These are phyloP conservation scores for Pythium dissimile DNA, from an alignment of 352 stramenopile genomes.

Conservation along the genomic window DNA sequence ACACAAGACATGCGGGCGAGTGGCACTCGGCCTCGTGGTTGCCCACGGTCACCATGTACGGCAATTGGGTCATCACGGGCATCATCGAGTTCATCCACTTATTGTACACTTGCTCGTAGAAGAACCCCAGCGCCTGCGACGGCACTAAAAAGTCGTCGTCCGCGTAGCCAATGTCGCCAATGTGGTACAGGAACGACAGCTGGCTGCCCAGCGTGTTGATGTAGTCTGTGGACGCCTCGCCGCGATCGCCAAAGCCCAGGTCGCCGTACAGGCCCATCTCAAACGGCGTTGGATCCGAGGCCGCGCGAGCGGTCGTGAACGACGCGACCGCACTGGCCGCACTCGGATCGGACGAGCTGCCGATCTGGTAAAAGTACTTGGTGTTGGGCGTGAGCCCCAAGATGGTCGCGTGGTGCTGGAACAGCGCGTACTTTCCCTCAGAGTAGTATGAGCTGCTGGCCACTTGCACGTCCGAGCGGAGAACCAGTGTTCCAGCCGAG, in stretches of 20 bases:
- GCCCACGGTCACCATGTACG: conserved; percentile 82
- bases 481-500: conserved; percentile 26
- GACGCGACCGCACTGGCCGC: conserved; percentile 6
- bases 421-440: conserved; percentile 44
- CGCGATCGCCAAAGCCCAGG: conserved; percentile 33
- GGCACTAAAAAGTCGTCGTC: conserved; percentile 19
- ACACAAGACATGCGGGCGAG: conserved; percentile 53
- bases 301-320: conserved; percentile 34
- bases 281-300: conserved; percentile 30
- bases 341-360: background rate
- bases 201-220: conserved; percentile 32
- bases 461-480: background rate
- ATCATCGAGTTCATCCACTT: conserved; percentile 73
- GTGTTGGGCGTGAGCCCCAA: conserved; percentile 30
- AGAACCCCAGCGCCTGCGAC: conserved; percentile 48
- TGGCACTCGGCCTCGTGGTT: conserved; percentile 91
- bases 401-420: conserved; percentile 35
- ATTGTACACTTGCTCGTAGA: conserved; percentile 87
- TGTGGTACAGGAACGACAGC: conserved; percentile 63
- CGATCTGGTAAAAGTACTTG: conserved; percentile 36
- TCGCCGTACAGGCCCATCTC: conserved; percentile 53
- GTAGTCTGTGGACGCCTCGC: conserved; percentile 33
- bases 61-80: conserved; percentile 43
- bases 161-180: conserved; percentile 69
- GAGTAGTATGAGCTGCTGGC: conserved; percentile 41